Evolutionary conservation across 2,329 filamentous ascomycete species (phyloP).

Genomic region (Boeremia exigua): DNA sequence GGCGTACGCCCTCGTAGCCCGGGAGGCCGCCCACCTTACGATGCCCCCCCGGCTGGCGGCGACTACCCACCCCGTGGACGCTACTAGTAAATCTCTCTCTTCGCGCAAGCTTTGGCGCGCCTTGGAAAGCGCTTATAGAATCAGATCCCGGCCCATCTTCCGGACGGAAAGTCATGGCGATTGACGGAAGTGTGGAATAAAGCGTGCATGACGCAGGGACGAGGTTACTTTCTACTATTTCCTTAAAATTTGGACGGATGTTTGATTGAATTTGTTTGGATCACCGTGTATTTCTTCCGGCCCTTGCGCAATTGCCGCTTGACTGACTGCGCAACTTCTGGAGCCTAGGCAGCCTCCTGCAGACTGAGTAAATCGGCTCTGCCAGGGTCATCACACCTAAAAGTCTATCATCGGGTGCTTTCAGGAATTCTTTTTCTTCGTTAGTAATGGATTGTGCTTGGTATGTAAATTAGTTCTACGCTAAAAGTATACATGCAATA

Average conservation of each 20-base stretch:
- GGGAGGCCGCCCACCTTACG: conserved; percentile 67
- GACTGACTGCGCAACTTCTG: neutral
- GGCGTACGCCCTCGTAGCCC: conserved; percentile 52
- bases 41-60: conserved; percentile 41
- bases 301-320: conserved; percentile 1
- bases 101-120: conserved; percentile 1
- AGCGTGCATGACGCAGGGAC: conserved; percentile 1
- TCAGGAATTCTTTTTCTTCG: conserved; percentile 1
- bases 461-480: conserved; percentile 13
- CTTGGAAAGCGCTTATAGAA: conserved; percentile 14
- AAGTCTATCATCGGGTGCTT: conserved; percentile 6
- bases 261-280: conserved; percentile 15
- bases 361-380: neutral
- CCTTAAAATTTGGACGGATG: conserved; percentile 3
- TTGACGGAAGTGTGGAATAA: neutral
- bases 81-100: conserved; percentile 39
- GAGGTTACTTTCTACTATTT: conserved; percentile 8
- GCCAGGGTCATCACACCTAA: neutral
- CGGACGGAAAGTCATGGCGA: conserved; percentile 8
- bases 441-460: conserved; percentile 16
- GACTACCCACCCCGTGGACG: conserved; percentile 53
- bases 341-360: neutral
- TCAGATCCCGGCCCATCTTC: conserved; percentile 9
- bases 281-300: conserved; percentile 13
- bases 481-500: conserved; percentile 8